These are phyloP conservation scores for Conoideocrella luteorostrata DNA, from an alignment of 2,329 filamentous ascomycete species.

Conservation along the genomic window DNA sequence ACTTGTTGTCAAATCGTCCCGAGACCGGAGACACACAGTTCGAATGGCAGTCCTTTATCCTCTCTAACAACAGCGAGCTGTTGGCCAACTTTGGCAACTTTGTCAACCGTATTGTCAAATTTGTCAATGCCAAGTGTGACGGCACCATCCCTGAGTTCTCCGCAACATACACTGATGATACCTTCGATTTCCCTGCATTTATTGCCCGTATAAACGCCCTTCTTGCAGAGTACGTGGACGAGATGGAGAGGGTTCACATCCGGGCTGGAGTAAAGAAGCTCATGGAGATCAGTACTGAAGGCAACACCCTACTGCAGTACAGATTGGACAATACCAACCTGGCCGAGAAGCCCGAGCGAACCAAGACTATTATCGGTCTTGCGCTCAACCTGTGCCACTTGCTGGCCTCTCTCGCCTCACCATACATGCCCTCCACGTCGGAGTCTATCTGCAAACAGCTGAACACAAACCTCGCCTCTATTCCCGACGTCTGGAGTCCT, in stretches of 20 bases:
- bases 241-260: conserved; percentile 66
- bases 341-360: conserved; percentile 47
- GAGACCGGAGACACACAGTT: conserved; percentile 86
- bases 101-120: conserved; percentile 68
- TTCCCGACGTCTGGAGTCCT: conserved; percentile 58
- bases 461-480: conserved; percentile 37
- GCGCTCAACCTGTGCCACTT: conserved; percentile 80
- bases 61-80: conserved; percentile 84
- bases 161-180: conserved; percentile 51
- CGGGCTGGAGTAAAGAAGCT: conserved; percentile 59
- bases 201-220: conserved; percentile 42
- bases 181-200: conserved; percentile 27
- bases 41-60: conserved; percentile 78
- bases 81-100: conserved; percentile 70
- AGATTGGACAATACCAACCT: conserved; percentile 50
- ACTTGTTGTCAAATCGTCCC: conserved; percentile 76
- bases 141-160: conserved; percentile 59
- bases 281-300: conserved; percentile 58
- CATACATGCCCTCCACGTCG: conserved; percentile 79
- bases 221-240: conserved; percentile 59
- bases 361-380: conserved; percentile 60
- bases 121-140: conserved; percentile 69
- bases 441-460: conserved; percentile 73
- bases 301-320: conserved; percentile 45
- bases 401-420: conserved; percentile 69